Evolutionary conservation across 1,139 yeast species (phyloP).

Genomic region (Zygosaccharomyces pseudobailii): DNA sequence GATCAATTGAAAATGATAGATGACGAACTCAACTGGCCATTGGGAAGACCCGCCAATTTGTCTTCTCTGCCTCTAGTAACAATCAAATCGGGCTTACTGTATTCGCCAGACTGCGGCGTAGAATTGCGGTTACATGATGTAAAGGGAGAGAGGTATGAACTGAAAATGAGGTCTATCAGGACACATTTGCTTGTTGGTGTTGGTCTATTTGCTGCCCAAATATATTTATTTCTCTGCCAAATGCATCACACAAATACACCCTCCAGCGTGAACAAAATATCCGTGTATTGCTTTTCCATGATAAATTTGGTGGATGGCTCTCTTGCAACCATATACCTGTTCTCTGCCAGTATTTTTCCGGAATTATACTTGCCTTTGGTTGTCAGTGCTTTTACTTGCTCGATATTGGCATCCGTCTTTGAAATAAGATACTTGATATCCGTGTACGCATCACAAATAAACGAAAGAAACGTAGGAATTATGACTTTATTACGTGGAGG

Average conservation of each 20-base stretch:
- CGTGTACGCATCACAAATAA: conserved; percentile 66
- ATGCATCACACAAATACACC: conserved; percentile 73
- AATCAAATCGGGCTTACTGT: conserved; percentile 53
- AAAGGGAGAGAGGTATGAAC: conserved; percentile 57
- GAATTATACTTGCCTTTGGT: conserved; percentile 62
- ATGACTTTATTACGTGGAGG: conserved; percentile 24
- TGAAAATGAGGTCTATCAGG: conserved; percentile 42
- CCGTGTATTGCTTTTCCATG: conserved; percentile 55
- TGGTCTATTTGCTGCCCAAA: conserved; percentile 44
- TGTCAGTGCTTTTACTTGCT: conserved; percentile 64
- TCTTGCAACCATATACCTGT: conserved; percentile 55
- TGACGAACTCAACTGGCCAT: conserved; percentile 62
- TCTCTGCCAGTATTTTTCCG: conserved; percentile 52
- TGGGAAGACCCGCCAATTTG: conserved; percentile 63
- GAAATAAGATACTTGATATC: conserved; percentile 72
- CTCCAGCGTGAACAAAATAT: conserved; percentile 66
- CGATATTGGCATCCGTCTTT: conserved; percentile 67
- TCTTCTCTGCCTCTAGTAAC: conserved; percentile 52
- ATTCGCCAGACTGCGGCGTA: conserved; percentile 87
- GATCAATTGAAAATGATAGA: conserved; percentile 60
- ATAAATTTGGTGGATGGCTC: conserved; percentile 65
- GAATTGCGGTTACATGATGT: conserved; percentile 42
- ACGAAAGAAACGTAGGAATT: conserved; percentile 43
- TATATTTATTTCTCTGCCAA: conserved; percentile 53
- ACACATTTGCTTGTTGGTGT: conserved; percentile 47